Base-by-base conservation (phyloP, 1,139 yeast genomes). In the Suhomyces chickasaworum region DNA sequence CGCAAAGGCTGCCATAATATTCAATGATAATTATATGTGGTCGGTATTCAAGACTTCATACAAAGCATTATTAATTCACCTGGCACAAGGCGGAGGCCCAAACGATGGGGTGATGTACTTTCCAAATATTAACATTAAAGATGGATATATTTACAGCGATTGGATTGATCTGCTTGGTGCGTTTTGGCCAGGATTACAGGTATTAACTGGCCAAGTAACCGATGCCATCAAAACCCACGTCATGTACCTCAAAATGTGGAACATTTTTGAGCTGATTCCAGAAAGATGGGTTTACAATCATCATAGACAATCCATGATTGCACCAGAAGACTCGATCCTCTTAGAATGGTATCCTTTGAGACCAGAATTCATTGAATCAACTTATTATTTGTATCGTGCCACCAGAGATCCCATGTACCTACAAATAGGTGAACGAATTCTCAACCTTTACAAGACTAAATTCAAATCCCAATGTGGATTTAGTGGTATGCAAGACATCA, bases 161-260 rank as follows among this genome's bases (percentile, higher is more conserved):
- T 90, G 97, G 97, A 80, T 91, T 6, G 98, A 91, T 61, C 80
- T 95, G 51, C 71, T 91, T 45, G 78, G 91, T 39, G 97, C 96
- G 0, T 91, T 90, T 63, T 90, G 89, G 78, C 84, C 97, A 0
- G 96, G 97, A 0, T 66, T 90, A 18, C 86, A 85, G 57, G 96
- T 87, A 0, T 67, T 91, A 5, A 81, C 84, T 2, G 98, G 98
- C 0, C 86, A 86, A 51, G 51, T 91, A 1, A 64, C 72, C 3
- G 86, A 82, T 53, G 96, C 97, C 0, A 69, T 80, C 0, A 66
- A 70, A 22, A 71, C 80, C 21, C 95, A 90, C 61, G 55, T 80
- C 46, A 73, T 85, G n/a, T 89, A 75, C 56, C 68, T 83, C 56
- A 89, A 89, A 58, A 64, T 90, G 6, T 91, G 97, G 97, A 78